phyloP scores from a whole-genome alignment of 1,139 yeast genomes.

The Saccharomycopsis hybrid region DNA sequence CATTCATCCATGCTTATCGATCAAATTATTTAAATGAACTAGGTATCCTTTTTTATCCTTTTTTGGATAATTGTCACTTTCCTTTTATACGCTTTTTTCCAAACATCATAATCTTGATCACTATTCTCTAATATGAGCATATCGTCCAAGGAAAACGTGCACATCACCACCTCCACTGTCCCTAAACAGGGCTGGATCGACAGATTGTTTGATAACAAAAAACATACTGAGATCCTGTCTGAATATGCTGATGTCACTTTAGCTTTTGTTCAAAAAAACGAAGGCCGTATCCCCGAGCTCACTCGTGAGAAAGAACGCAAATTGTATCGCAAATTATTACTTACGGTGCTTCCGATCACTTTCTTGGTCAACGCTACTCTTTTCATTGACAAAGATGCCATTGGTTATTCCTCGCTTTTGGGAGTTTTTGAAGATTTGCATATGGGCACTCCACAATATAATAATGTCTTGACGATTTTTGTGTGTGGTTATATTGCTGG shows the following conservation, averaged over 20 bases:
- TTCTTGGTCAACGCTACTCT: conserved; percentile 22
- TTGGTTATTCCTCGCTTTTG: conserved; percentile 21
- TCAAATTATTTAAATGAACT: too few species aligned
- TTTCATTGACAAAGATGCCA: conserved; percentile 23
- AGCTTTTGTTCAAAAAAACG: not conserved
- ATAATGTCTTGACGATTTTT: conserved; percentile 20
- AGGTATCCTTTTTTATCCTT: too few species aligned
- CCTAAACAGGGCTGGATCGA: not conserved
- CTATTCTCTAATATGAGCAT: too few species aligned
- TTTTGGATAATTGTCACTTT: too few species aligned
- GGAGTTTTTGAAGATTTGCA: conserved; percentile 21
- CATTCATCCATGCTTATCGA: too few species aligned
- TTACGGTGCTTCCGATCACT: conserved; percentile 22
- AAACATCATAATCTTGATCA: too few species aligned
- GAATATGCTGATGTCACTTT: conserved; percentile 2
- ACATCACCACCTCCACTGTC: too few species aligned
- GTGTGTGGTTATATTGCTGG: conserved; percentile 26
- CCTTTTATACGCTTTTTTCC: too few species aligned
- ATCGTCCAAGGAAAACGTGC: too few species aligned
- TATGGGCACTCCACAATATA: conserved; percentile 20
- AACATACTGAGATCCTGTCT: not conserved
- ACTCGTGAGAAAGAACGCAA: not conserved
- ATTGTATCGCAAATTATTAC: conserved; percentile 16
- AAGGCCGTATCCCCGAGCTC: conserved; percentile 25
- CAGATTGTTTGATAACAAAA: not conserved